Evolutionary conservation across 495 filamentous ascomycete genomes (phyloP).

Genomic region (Rusavskia elegans): DNA sequence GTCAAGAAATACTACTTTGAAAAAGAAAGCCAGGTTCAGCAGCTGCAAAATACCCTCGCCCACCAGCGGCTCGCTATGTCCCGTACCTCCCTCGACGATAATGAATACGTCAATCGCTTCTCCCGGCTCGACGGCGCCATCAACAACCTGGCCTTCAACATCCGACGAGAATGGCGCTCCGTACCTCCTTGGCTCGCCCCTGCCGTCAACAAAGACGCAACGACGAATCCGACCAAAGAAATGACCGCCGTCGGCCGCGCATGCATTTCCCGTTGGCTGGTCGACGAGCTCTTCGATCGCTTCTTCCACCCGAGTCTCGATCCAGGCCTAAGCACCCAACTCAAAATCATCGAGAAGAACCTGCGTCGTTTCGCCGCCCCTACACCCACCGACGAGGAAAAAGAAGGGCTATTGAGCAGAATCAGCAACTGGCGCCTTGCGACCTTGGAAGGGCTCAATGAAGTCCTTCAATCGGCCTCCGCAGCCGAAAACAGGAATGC

Average conservation of each 20-base stretch:
- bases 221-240: constrained; percentile 71
- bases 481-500: constrained; percentile 44
- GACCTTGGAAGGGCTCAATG: constrained; percentile 78
- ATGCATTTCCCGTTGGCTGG: constrained; percentile 75
- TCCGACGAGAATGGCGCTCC: constrained; percentile 78
- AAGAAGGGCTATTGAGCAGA: constrained; percentile 72
- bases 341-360: constrained; percentile 83
- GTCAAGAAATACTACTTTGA: constrained; percentile 97
- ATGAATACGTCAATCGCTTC: constrained; percentile 82
- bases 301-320: constrained; percentile 87
- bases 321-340: constrained; percentile 48
- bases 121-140: constrained; percentile 87
- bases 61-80: constrained; percentile 91
- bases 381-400: constrained; percentile 67
- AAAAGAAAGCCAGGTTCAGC: constrained; percentile 81
- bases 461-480: constrained; percentile 47
- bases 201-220: constrained; percentile 70
- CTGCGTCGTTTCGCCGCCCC: constrained; percentile 59
- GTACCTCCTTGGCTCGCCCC: constrained; percentile 64
- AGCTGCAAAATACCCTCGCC: constrained; percentile 88
- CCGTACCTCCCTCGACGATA: constrained; percentile 88
- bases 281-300: constrained; percentile 78
- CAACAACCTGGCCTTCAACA: constrained; percentile 85
- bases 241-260: constrained; percentile 95
- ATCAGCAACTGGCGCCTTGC: constrained; percentile 87